Evolutionary conservation across 176 grass and related monocot species (phyloP).

Genomic region (Phyllostachys edulis): DNA sequence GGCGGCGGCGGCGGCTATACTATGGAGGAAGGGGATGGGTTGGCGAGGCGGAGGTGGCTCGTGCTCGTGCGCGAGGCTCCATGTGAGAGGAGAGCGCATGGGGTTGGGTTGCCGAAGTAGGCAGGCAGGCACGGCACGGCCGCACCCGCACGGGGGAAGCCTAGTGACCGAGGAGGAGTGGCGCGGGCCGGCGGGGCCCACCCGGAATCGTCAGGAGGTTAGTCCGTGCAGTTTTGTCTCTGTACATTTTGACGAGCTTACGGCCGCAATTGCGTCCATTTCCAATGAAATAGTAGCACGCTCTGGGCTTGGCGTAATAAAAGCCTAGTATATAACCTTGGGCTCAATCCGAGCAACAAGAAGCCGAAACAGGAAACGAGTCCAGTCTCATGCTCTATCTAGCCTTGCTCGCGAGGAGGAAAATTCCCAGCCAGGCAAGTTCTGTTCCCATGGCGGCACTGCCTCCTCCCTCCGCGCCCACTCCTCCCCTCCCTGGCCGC

Average conservation of each 20-base stretch:
- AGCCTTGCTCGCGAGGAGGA: background rate
- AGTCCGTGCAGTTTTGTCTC: background rate
- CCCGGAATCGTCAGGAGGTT: background rate
- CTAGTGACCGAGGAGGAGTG: background rate
- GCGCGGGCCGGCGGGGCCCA: constrained; percentile 32
- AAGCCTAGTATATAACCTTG: background rate
- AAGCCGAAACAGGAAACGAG: background rate
- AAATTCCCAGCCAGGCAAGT: background rate
- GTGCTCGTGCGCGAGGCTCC: constrained; percentile 37
- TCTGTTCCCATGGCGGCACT: constrained; percentile 49
- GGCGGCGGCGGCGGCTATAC: background rate
- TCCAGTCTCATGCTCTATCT: background rate
- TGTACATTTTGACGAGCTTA: too few relatives aligned
- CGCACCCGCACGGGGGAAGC: background rate
- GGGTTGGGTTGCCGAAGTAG: constrained; percentile 36
- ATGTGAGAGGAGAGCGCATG: constrained; percentile 86
- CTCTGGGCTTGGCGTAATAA: background rate
- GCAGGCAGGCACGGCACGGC: constrained; percentile 9
- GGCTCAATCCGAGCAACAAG: background rate
- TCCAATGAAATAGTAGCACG: background rate
- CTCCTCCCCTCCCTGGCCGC: constrained; percentile 5
- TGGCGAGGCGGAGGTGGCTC: constrained; percentile 28
- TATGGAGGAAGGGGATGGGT: constrained; percentile 6
- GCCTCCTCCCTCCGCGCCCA: constrained; percentile 44
- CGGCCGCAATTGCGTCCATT: too few relatives aligned